Conservation (phyloP, 2,329 filamentous ascomycete species). For the Pseudocercospora fuligena region DNA sequence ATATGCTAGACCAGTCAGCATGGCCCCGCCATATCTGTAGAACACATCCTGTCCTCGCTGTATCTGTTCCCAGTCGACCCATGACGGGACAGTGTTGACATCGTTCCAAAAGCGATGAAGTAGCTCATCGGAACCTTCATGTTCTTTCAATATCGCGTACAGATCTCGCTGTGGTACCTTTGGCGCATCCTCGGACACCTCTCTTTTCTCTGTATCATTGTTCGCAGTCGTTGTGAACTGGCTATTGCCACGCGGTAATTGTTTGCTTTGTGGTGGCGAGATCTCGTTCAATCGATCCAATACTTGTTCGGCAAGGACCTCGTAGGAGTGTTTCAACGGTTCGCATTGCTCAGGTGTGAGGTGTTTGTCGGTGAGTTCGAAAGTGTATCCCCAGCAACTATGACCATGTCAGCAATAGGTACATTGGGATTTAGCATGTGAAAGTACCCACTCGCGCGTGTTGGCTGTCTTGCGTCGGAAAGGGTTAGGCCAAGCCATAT, state of each 20-base stretch:
- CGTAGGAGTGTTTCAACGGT: conserved; percentile 69
- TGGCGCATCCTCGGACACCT: conserved; percentile 31
- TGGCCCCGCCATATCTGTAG: conserved; percentile 73
- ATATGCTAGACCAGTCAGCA: conserved; percentile 67
- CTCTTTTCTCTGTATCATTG: conserved; percentile 30
- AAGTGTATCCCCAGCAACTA: conserved; percentile 68
- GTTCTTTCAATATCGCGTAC: conserved; percentile 65
- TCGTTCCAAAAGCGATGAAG: conserved; percentile 67
- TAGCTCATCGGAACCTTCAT: conserved; percentile 62
- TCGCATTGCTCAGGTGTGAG: conserved; percentile 63
- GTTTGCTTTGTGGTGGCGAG: conserved; percentile 52
- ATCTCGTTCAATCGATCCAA: conserved; percentile 67
- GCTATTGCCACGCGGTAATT: conserved; percentile 46
- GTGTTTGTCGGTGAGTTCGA: conserved; percentile 71
- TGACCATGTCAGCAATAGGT: conserved; percentile 14
- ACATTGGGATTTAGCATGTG: conserved; percentile 9
- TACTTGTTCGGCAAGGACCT: conserved; percentile 69
- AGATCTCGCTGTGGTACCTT: conserved; percentile 58
- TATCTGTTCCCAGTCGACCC: conserved; percentile 81
- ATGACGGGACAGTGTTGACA: conserved; percentile 69
- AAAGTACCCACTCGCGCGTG: conserved; percentile 46
- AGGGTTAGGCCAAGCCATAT: conserved; percentile 51
- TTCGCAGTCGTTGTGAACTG: conserved; percentile 22
- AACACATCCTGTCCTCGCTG: conserved; percentile 75
- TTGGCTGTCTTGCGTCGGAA: conserved; percentile 50